Percentiles rank a stretch among this genome's conserved stretches.
Conservation (phyloP, 2,329 filamentous ascomycete species). For the Monosporascus cannonballus region DNA sequence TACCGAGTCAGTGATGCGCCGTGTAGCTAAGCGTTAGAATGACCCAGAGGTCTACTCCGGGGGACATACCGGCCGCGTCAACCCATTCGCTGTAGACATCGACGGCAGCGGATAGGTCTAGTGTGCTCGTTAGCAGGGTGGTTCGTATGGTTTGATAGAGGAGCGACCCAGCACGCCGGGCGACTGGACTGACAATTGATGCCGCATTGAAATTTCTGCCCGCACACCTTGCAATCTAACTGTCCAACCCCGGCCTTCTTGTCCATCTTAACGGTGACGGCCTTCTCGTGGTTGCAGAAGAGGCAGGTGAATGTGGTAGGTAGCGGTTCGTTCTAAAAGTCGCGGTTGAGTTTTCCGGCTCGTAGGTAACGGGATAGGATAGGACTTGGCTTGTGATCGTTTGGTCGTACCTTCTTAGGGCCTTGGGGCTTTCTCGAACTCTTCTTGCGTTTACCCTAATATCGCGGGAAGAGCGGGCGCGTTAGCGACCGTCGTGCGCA, state of each 20-base stretch:
- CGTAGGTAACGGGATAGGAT: neutral
- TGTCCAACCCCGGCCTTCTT: constrained; percentile 86
- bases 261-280: constrained; percentile 84
- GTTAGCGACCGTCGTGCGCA: neutral
- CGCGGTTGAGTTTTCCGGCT: neutral
- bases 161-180: neutral
- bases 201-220: constrained; percentile 84
- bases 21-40: constrained; percentile 5
- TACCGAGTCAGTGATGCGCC: constrained; percentile 10
- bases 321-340: constrained; percentile 57
- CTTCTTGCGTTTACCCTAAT: constrained; percentile 87
- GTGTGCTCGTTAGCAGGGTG: neutral
- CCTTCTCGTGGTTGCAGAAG: constrained; percentile 97
- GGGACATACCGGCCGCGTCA: constrained; percentile 61
- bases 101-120: constrained; percentile 82
- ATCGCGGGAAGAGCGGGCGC: neutral
- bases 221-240: constrained; percentile 86
- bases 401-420: constrained; percentile 65
- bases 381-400: neutral
- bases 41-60: neutral
- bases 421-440: constrained; percentile 75
- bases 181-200: constrained; percentile 65
- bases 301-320: constrained; percentile 89
- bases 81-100: constrained; percentile 99
- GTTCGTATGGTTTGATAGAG: constrained; percentile 5